phyloP scores from a whole-genome alignment of 2,329 filamentous ascomycete genomes.

The Fusarium metavorans region DNA sequence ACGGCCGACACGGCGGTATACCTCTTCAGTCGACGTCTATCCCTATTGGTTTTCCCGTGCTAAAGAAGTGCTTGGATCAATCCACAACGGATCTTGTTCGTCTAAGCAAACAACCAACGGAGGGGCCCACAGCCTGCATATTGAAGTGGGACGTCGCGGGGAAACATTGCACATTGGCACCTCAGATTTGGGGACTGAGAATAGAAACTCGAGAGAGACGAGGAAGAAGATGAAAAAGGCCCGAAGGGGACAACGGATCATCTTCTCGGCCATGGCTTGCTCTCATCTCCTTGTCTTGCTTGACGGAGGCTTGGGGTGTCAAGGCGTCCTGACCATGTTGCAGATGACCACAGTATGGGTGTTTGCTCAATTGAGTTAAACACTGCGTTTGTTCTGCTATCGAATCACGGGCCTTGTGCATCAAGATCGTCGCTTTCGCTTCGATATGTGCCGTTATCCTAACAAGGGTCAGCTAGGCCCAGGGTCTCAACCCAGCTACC shows the following conservation, averaged over 20 bases:
- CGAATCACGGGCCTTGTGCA: constrained; percentile 23
- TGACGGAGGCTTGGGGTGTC: not conserved
- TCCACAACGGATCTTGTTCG: constrained; percentile 1
- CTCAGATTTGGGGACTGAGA: not conserved
- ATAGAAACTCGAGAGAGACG: constrained; percentile 5
- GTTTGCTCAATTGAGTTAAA: constrained; percentile 28
- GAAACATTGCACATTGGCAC: constrained; percentile 1
- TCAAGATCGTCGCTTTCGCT: constrained; percentile 11
- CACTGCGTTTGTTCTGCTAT: constrained; percentile 23
- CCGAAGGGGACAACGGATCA: not conserved
- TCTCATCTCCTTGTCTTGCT: not conserved
- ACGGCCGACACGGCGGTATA: constrained; percentile 8
- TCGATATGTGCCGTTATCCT: constrained; percentile 8
- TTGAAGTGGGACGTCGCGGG: not conserved
- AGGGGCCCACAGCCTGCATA: constrained; percentile 7
- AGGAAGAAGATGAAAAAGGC: not conserved
- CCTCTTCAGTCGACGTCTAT: constrained; percentile 10
- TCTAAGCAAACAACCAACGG: constrained; percentile 11
- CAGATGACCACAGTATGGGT: constrained; percentile 1
- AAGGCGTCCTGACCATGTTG: not conserved
- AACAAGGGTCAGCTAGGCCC: constrained; percentile 3
- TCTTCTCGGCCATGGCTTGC: not conserved
- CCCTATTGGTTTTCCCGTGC: constrained; percentile 3
- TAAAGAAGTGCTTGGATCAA: constrained; percentile 7
- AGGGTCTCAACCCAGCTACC: constrained; percentile 22